Percentiles rank a stretch among this genome's conserved stretches.
These are phyloP conservation scores for Camellia sinensis DNA, from an alignment of 148 eudicot species.

Conservation along the genomic window DNA sequence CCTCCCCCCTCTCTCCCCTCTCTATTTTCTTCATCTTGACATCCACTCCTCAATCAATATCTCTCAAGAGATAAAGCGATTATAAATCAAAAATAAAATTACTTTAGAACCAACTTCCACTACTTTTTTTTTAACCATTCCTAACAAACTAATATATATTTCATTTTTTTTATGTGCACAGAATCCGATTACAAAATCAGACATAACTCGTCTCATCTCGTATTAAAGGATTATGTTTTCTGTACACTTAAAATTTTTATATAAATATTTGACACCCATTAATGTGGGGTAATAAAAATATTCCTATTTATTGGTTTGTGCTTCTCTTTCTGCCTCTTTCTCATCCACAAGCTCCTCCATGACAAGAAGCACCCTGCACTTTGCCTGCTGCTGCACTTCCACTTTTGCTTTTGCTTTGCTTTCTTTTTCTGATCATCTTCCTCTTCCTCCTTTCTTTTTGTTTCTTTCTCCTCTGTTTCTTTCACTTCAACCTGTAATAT, in stretches of 20 bases:
- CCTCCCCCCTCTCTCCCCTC: not conserved
- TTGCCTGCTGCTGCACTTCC: constrained; percentile 10
- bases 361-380: constrained; percentile 32
- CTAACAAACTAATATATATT: not conserved
- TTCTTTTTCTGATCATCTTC: constrained; percentile 29
- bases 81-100: no score
- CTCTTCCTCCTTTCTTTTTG: constrained; percentile 20
- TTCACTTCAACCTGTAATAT: constrained; percentile 50
- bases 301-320: constrained; percentile 21
- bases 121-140: not conserved
- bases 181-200: no score
- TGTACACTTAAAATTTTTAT: no score
- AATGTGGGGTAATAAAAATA: constrained; percentile 9
- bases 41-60: not conserved
- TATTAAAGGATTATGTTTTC: no score
- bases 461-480: constrained; percentile 36
- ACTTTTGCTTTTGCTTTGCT: constrained; percentile 27
- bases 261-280: not conserved
- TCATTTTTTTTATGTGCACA: no score
- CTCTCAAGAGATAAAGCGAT: not conserved
- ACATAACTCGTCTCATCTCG: no score
- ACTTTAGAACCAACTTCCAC: not conserved
- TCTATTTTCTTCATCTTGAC: not conserved
- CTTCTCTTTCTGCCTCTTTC: constrained; percentile 35
- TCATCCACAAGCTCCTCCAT: constrained; percentile 43